Conservation (phyloP, 345 rosid genomes). For the Syzygium jambos region DNA sequence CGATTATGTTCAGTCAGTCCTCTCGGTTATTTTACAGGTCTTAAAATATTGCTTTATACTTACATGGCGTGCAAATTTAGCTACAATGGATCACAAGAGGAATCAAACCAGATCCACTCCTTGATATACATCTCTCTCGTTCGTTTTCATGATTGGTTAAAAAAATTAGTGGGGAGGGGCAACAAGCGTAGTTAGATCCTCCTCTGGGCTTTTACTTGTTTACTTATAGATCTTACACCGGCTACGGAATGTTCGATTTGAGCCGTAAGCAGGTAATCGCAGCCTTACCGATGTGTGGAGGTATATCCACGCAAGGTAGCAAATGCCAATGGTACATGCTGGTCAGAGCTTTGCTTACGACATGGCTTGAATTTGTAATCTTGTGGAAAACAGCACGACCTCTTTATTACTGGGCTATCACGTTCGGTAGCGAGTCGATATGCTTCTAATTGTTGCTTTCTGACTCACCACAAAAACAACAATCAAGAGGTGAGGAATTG, state of each 20-base stretch:
- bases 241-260: background rate
- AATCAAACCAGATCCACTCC: background rate
- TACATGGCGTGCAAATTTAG: background rate
- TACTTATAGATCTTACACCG: background rate
- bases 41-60: background rate
- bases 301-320: background rate
- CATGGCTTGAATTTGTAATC: background rate
- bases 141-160: background rate
- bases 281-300: too few relatives aligned
- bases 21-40: background rate
- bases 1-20: background rate
- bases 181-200: background rate
- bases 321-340: background rate
- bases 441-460: background rate
- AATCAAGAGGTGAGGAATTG: background rate
- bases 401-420: background rate
- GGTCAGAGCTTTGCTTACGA: background rate
- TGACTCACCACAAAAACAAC: background rate
- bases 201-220: background rate
- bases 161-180: background rate
- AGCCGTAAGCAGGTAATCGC: too few relatives aligned
- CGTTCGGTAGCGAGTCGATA: background rate
- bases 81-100: background rate
- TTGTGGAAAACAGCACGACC: background rate
- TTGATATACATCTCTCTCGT: background rate